Base-by-base conservation (phyloP, 306 rosid genomes). In the Quercus aquifolioides region DNA sequence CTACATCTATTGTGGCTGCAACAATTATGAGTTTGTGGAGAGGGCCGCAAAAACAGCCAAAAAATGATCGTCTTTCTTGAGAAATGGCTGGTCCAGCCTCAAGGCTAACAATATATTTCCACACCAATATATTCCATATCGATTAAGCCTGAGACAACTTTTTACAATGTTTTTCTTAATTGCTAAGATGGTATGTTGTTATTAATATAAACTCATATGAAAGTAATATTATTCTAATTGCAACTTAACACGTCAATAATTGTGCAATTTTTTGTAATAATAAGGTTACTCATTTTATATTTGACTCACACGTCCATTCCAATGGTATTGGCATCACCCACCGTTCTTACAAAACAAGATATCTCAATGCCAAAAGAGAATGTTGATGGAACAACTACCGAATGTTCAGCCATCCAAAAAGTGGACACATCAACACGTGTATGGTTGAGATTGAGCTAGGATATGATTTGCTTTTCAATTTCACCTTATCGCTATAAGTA, bases 381-480 rank as follows among this genome's bases (percentile, higher is more conserved):
- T 14, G 82, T 68, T 68, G 78, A 84, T 41, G 55, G 69, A 15
- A 12, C 77, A 74, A 69, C 71, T 43, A 77, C 80, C 74, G 12
- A 35, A 38, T 57, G 20, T 58, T 55, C 7, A 5, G 19, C 58
- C 26, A 38, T 7, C 21, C 55, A 28, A 75, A 81, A 38, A 55
- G 55, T 31, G 52, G 71, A 70, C 15, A 55, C 49, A 56, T 75
- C 78, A 78, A 76, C 43, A 72, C 74, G 33, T 67, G 74, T 79
- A 87, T 75, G 86, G 91, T 68, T 64, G 79, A 73, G 76, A 84
- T 76, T 63, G 5, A 43, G 31, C n/a, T 38, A 54, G 14, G n/a
- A 46, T 4, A 55, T 30, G 31, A 67, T 15, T 55, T 30, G 15
- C 23, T 62, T 19, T 64, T 31, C 46, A 70, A 23, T 57, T 68